These are phyloP conservation scores for Fusarium sambucinum DNA, from an alignment of 2,329 filamentous ascomycete species.

Conservation along the genomic window DNA sequence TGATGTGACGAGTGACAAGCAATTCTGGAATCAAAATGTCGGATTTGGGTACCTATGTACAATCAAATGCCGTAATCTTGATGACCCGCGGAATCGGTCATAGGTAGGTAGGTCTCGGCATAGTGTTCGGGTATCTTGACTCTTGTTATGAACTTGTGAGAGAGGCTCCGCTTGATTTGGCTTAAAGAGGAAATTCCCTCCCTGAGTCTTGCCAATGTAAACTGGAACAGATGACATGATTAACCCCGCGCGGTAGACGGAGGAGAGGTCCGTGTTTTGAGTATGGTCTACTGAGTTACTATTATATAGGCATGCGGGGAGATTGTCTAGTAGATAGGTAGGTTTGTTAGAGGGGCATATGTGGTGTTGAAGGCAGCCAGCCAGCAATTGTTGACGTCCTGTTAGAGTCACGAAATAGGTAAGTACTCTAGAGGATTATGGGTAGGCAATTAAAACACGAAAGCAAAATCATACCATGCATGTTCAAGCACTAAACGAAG, in stretches of 20 bases:
- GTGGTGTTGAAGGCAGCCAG: slow-evolving; percentile 2
- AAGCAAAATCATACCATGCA: slow-evolving; percentile 12
- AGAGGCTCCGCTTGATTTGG: slow-evolving; percentile 23
- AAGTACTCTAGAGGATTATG: neutral
- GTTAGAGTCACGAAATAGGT: neutral
- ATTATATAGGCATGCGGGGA: slow-evolving; percentile 26
- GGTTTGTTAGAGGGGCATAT: slow-evolving; percentile 7
- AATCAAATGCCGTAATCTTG: neutral
- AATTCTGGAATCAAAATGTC: slow-evolving; percentile 11
- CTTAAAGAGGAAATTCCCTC: slow-evolving; percentile 44
- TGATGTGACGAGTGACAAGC: slow-evolving; percentile 5
- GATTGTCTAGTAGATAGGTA: neutral
- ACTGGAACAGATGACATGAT: slow-evolving; percentile 22
- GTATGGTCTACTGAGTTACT: slow-evolving; percentile 5
- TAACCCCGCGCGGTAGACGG: slow-evolving; percentile 31
- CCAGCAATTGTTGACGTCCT: neutral
- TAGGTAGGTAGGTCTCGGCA: slow-evolving; percentile 31
- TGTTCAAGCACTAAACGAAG: neutral
- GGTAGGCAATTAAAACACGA: neutral
- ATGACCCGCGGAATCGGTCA: slow-evolving; percentile 27
- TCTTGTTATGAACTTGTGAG: slow-evolving; percentile 2
- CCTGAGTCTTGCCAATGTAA: slow-evolving; percentile 5
- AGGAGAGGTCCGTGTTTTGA: slow-evolving; percentile 38
- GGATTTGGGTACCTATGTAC: neutral
- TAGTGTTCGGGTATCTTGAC: slow-evolving; percentile 37